These are phyloP conservation scores for Neonothopanus nambi DNA, from an alignment of 1,284 basidiomycete genomes.

Conservation along the genomic window DNA sequence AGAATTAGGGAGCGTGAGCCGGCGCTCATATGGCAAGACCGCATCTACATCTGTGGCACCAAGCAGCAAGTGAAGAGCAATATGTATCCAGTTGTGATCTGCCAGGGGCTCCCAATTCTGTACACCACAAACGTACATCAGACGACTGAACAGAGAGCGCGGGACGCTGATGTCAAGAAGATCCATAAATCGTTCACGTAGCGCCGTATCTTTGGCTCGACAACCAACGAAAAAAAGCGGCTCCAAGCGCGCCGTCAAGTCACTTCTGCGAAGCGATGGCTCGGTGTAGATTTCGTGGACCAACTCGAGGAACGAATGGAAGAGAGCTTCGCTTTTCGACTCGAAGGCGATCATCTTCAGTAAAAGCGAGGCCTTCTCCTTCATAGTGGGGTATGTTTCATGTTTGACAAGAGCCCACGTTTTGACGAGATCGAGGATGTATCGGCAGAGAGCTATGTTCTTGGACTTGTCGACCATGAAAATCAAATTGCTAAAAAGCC, in stretches of 20 bases:
- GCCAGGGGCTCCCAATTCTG: slow-evolving; percentile 96
- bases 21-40: slow-evolving; percentile 39
- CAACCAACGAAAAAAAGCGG: slow-evolving; percentile 94
- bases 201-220: slow-evolving; percentile 75
- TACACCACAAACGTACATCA: slow-evolving; percentile 91
- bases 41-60: slow-evolving; percentile 78
- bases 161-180: slow-evolving; percentile 91
- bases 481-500: slow-evolving; percentile 75
- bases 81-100: slow-evolving; percentile 94
- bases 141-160: slow-evolving; percentile 75
- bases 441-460: slow-evolving; percentile 78
- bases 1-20: slow-evolving; percentile 32
- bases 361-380: slow-evolving; percentile 91
- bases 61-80: slow-evolving; percentile 89
- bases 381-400: slow-evolving; percentile 88
- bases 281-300: slow-evolving; percentile 96
- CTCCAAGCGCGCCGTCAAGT: slow-evolving; percentile 93
- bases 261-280: slow-evolving; percentile 83
- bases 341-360: slow-evolving; percentile 93
- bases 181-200: slow-evolving; percentile 89
- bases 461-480: slow-evolving; percentile 93
- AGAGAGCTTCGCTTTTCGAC: slow-evolving; percentile 71
- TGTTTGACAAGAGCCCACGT: slow-evolving; percentile 88
- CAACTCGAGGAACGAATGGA: slow-evolving; percentile 85
- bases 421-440: slow-evolving; percentile 84